Evolutionary conservation across 495 filamentous ascomycete species (phyloP), one percentile per base, ranked within the genome.

Genomic region (Parachaetomium inaequale): DNA sequence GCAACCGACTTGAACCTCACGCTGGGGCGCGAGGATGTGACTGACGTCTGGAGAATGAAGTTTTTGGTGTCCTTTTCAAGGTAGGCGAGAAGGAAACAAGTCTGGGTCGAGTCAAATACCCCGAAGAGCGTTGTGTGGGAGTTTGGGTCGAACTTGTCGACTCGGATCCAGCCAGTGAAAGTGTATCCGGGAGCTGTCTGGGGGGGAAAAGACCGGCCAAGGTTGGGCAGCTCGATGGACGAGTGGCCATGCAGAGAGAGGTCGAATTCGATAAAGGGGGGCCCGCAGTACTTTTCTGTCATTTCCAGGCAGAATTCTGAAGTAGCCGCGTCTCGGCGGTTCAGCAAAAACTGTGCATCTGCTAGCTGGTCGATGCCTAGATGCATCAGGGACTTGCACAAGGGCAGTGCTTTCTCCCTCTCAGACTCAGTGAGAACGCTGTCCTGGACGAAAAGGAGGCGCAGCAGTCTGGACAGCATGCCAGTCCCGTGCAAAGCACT

Each of bases 121-220:
- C 94, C 94, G 74, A 98, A 98, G 7, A 98, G 80, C 4, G 94
- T 98, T 1, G 94, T 97, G 74, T 98, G 95, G 15, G 88, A 87
- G 32, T 82, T 85, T 2, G 81, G 70, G 71, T 98, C 94, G 75
- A 94, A 98, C 49, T 84, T 79, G 68, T 96, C 90, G 55, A 98
- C 85, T 45, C 87, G 85, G 21, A 96, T 82, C 94, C 94, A 98
- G 4, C 88, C 84, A 45, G 89, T 82, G 61, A 98, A 86, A 2
- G 92, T 96, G 75, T 96, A 98, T 17, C 94, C 94, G 40, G 80
- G 74, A 26, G 85, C 84, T 17, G 88, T 85, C 19, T 84, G 81
- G 34, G 81, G 78, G 7, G 95, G 94, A 67, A 98, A 98, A 17
- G 86, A 75, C 28, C 89, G 85, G 12, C 90, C 90, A 47, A 98